Evolutionary conservation across 1,139 yeast genomes (phyloP), one percentile per base, ranked within the genome.

Genomic region (Diutina sp.): DNA sequence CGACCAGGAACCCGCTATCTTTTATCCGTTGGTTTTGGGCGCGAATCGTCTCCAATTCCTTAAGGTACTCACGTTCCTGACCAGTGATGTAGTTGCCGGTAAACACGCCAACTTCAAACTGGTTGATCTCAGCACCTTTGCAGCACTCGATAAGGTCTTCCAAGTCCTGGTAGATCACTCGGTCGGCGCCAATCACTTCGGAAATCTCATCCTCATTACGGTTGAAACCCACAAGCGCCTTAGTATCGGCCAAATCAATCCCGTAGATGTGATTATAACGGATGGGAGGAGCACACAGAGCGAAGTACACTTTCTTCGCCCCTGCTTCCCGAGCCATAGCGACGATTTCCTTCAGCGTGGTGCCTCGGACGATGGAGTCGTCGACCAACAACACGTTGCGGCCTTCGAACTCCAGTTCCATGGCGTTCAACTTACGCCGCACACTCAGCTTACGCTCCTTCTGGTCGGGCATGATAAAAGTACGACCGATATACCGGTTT

Each of bases 321-420:
- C 99, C 99, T 4, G 98, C 97, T 70, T 93, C 99, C 65, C 88
- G 83, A 14, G 99, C 99, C 99, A 93, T 93, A 64, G 85, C 88
- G 38, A 95, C 96, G 64, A 93, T 93, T 72, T 93, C 99, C 69
- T 84, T 87, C 6, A 97, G 90, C 1, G 99, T 93, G 44, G 99
- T 93, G 61, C 99, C 99, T 70, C 99, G 84, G 25, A 93, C 99
- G 64, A 93, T 91, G 41, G 97, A 90, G 70, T 93, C 99, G 71
- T 93, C 99, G 54, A 93, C 98, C 59, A 93, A 79, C 62, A 93
- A 76, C n/a, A 93, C 99, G 60, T 84, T 85, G 65, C 90, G 83
- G 61, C 82, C 95, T 62, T 80, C 78, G 69, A 93, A 93, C 73
- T 95, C 99, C 57, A 89, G 82, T 60, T 85, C 90, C 97, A 93